These are phyloP conservation scores for Alternaria gansuensis DNA, from an alignment of 2,329 filamentous ascomycete species.

Conservation along the genomic window DNA sequence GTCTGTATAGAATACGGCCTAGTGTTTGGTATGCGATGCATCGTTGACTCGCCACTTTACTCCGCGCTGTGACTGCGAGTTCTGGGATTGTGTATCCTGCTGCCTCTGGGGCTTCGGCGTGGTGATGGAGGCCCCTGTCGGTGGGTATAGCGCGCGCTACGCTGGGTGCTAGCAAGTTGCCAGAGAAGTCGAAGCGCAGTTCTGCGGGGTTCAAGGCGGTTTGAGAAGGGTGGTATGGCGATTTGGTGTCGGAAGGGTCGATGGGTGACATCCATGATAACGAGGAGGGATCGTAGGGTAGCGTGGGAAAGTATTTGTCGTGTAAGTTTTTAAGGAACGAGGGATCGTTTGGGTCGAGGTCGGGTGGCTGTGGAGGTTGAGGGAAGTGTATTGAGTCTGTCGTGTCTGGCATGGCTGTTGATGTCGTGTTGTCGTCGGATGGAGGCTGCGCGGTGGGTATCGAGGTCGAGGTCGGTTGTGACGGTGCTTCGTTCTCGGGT, in stretches of 20 bases:
- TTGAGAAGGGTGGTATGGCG: conserved; percentile 82
- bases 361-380: conserved; percentile 64
- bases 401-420: conserved; percentile 53
- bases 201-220: conserved; percentile 75
- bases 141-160: conserved; percentile 77
- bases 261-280: conserved; percentile 89
- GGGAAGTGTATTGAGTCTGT: conserved; percentile 72
- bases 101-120: conserved; percentile 89
- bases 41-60: conserved; percentile 82
- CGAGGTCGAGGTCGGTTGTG: conserved; percentile 8
- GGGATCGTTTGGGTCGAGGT: conserved; percentile 83
- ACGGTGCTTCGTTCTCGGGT: conserved; percentile 15
- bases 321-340: conserved; percentile 86
- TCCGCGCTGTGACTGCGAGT: conserved; percentile 80
- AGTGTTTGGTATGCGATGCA: conserved; percentile 93
- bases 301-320: conserved; percentile 89
- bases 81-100: conserved; percentile 94
- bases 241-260: conserved; percentile 68
- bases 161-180: conserved; percentile 79
- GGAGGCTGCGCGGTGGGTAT: neutral
- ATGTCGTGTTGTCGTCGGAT: conserved; percentile 48
- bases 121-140: conserved; percentile 87
- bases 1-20: conserved; percentile 81
- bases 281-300: conserved; percentile 83
- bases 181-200: conserved; percentile 88